phyloP scores from a whole-genome alignment of 495 filamentous ascomycete species.

The Cercophora newfieldiana region DNA sequence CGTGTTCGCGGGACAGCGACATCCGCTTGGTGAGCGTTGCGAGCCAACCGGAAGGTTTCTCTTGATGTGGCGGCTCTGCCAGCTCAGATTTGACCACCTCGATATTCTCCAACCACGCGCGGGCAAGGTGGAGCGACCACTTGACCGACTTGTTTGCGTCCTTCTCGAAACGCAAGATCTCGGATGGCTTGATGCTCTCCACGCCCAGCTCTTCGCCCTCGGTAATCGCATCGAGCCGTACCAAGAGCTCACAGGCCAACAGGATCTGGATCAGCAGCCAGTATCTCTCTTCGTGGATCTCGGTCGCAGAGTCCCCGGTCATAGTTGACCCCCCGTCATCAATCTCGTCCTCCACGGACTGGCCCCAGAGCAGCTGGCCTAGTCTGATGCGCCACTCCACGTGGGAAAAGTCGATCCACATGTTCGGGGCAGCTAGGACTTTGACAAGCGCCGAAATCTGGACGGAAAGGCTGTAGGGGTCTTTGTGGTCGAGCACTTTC shows the following conservation, averaged over 20 bases:
- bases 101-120: slow-evolving; percentile 76
- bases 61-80: slow-evolving; percentile 30
- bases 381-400: slow-evolving; percentile 78
- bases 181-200: slow-evolving; percentile 54
- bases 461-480: slow-evolving; percentile 60
- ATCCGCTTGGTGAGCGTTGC: slow-evolving; percentile 54
- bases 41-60: slow-evolving; percentile 49
- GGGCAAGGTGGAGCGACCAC: slow-evolving; percentile 78
- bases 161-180: slow-evolving; percentile 63
- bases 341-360: slow-evolving; percentile 54
- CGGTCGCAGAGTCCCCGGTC: slow-evolving; percentile 43
- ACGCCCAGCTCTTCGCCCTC: slow-evolving; percentile 53
- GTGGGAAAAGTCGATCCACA: slow-evolving; percentile 77
- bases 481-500: slow-evolving; percentile 54
- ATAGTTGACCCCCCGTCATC: slow-evolving; percentile 43
- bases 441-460: slow-evolving; percentile 59
- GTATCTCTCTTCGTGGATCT: slow-evolving; percentile 59
- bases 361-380: slow-evolving; percentile 80
- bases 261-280: slow-evolving; percentile 80
- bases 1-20: slow-evolving; percentile 43
- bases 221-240: slow-evolving; percentile 72
- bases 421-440: slow-evolving; percentile 53
- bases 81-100: slow-evolving; percentile 47
- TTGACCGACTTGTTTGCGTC: slow-evolving; percentile 67
- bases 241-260: slow-evolving; percentile 72